Conservation (phyloP, 768 basidiomycete species). For the Tylopilus intermedius region DNA sequence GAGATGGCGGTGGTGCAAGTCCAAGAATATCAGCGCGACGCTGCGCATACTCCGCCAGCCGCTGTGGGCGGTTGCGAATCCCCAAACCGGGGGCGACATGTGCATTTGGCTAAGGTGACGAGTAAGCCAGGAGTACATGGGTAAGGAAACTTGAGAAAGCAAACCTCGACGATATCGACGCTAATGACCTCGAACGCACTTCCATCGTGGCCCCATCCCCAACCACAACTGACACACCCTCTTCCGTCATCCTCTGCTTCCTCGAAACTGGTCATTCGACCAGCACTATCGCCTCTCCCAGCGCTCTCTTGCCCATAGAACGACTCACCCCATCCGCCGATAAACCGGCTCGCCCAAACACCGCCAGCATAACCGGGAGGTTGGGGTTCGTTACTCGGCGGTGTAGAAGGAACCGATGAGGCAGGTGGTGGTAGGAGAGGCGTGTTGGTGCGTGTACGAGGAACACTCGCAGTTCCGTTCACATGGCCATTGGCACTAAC, state of each 20-base stretch:
- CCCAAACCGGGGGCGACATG: conserved; percentile 52
- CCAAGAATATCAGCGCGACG: conserved; percentile 47
- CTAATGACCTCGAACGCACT: conserved; percentile 67
- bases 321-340: conserved; percentile 39
- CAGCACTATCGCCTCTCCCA: conserved; percentile 24
- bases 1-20: conserved; percentile 21
- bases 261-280: conserved; percentile 30
- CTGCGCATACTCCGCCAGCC: conserved; percentile 61
- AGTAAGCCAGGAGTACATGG: conserved; percentile 3
- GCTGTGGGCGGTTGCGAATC: conserved; percentile 58
- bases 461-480: conserved; percentile 28
- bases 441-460: conserved; percentile 28
- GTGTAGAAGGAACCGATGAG: conserved; percentile 22
- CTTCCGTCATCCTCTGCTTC: conserved; percentile 54
- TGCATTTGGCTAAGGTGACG: conserved; percentile 41
- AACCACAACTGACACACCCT: conserved; percentile 58
- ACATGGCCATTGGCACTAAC: conserved; percentile 24
- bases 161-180: conserved; percentile 60
- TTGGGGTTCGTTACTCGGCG: conserved; percentile 24
- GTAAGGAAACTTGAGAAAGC: conserved; percentile 28
- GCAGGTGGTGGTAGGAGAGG: conserved; percentile 22
- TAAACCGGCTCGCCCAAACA: conserved; percentile 35
- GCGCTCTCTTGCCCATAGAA: conserved; percentile 30
- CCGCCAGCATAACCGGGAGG: conserved; percentile 27
- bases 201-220: conserved; percentile 79